A percentile compares a stretch with the other conserved stretches of the same genome.
These are phyloP conservation scores for Phytopythium ostracodes DNA, from an alignment of 352 stramenopile species.

Conservation along the genomic window DNA sequence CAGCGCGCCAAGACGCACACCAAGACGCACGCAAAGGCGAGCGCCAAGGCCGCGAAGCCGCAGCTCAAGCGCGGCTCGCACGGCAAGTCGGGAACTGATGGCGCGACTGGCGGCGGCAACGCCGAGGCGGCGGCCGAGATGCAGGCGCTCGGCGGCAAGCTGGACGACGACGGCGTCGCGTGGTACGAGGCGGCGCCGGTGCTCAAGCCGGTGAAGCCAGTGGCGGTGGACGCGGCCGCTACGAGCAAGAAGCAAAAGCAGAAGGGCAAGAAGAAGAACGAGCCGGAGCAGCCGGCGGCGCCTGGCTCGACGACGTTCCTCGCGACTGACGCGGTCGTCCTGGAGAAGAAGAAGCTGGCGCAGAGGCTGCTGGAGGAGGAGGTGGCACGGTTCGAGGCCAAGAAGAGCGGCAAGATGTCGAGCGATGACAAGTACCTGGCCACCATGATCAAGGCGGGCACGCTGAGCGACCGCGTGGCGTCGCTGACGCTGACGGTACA, in stretches of 20 bases:
- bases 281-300: slow-evolving; percentile 15
- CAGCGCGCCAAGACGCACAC: background rate
- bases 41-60: slow-evolving; percentile 4
- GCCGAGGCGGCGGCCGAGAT: slow-evolving; percentile 13
- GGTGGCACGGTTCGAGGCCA: slow-evolving; percentile 51
- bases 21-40: background rate
- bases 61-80: slow-evolving; percentile 4
- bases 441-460: slow-evolving; percentile 88
- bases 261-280: slow-evolving; percentile 8
- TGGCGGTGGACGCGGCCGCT: slow-evolving; percentile 4
- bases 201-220: slow-evolving; percentile 15
- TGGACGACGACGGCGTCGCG: slow-evolving; percentile 24
- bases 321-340: slow-evolving; percentile 31
- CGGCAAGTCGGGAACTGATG: slow-evolving; percentile 1
- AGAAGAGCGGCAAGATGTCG: slow-evolving; percentile 67
- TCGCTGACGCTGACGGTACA: slow-evolving; percentile 89
- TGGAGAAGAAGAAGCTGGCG: slow-evolving; percentile 53
- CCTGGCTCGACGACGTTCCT: background rate
- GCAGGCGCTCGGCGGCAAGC: slow-evolving; percentile 23
- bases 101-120: no score
- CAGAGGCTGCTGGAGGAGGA: slow-evolving; percentile 58
- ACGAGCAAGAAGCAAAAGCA: slow-evolving; percentile 9
- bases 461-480: slow-evolving; percentile 88
- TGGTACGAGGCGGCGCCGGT: slow-evolving; percentile 36
- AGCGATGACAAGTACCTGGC: slow-evolving; percentile 85